A percentile compares a stretch with the other conserved stretches of the same genome.
Conservation (phyloP, 2,329 filamentous ascomycete species). For the Tolypocladium guangdongense region DNA sequence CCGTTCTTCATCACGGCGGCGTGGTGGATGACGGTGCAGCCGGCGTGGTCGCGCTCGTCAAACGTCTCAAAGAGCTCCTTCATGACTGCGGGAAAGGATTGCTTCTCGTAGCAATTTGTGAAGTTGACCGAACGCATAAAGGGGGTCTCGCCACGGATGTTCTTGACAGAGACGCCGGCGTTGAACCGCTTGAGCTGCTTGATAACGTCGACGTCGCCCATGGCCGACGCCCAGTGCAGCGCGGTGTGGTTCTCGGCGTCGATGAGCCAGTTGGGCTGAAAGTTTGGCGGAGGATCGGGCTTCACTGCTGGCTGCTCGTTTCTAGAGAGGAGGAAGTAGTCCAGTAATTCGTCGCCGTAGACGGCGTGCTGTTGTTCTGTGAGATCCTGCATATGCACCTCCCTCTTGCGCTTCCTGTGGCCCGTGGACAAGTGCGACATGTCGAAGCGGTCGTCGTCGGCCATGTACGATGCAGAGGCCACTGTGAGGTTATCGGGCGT, state of each 20-base stretch:
- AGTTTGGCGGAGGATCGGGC: conserved; percentile 73
- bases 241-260: conserved; percentile 89
- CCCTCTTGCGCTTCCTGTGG: conserved; percentile 67
- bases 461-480: conserved; percentile 74
- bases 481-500: conserved; percentile 76
- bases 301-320: conserved; percentile 61
- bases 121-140: conserved; percentile 92
- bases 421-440: conserved; percentile 52
- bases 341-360: conserved; percentile 85
- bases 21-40: conserved; percentile 87
- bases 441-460: conserved; percentile 69
- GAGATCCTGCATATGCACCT: conserved; percentile 48
- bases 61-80: conserved; percentile 77
- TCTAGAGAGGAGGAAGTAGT: conserved; percentile 87
- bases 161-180: conserved; percentile 61
- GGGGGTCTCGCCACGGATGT: conserved; percentile 72
- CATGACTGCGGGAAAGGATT: conserved; percentile 76
- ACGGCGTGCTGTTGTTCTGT: conserved; percentile 78
- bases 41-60: conserved; percentile 65
- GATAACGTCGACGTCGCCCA: conserved; percentile 91
- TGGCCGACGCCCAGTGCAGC: conserved; percentile 92
- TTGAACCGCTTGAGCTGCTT: conserved; percentile 75
- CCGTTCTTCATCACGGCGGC: conserved; percentile 81
- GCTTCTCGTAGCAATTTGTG: conserved; percentile 92
- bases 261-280: conserved; percentile 84